Evolutionary conservation across 768 basidiomycete genomes (phyloP).

Genomic region (Lactarius sanguifluus): DNA sequence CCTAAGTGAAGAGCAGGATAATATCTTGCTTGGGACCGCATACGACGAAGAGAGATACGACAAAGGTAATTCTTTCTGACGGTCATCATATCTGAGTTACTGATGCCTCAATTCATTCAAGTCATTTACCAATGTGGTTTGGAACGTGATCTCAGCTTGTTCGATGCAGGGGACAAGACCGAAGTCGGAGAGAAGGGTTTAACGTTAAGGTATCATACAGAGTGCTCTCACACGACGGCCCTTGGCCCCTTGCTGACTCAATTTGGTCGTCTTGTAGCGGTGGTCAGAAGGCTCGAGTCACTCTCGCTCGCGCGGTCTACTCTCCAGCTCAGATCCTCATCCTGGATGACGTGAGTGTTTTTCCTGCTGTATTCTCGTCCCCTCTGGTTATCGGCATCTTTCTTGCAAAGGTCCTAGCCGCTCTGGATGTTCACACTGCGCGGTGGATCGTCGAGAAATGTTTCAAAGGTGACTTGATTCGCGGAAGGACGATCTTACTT

Average conservation of each 20-base stretch:
- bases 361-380: neutral
- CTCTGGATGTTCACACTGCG: constrained; percentile 55
- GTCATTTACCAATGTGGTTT: constrained; percentile 30
- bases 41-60: constrained; percentile 48
- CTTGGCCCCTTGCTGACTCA: neutral
- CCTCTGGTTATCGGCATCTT: neutral
- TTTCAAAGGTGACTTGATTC: too few relatives aligned
- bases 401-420: constrained; percentile 41
- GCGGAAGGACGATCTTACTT: too few relatives aligned
- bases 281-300: constrained; percentile 59
- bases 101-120: neutral
- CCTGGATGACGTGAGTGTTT: constrained; percentile 60
- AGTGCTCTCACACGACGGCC: too few relatives aligned
- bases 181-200: constrained; percentile 61
- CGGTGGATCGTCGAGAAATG: too few relatives aligned
- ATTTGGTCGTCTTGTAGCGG: constrained; percentile 37
- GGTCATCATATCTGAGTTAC: constrained; percentile 32
- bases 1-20: constrained; percentile 39
- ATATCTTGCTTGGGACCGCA: constrained; percentile 50
- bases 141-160: constrained; percentile 46
- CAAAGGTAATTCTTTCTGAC: neutral
- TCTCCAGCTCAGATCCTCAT: constrained; percentile 60
- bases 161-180: constrained; percentile 50
- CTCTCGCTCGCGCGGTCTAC: constrained; percentile 59
- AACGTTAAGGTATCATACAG: constrained; percentile 38